Percentiles rank a stretch among this genome's conserved stretches.
Evolutionary conservation across 192 early-diverging fungal species (phyloP).

Genomic region (Phycomyces nitens): DNA sequence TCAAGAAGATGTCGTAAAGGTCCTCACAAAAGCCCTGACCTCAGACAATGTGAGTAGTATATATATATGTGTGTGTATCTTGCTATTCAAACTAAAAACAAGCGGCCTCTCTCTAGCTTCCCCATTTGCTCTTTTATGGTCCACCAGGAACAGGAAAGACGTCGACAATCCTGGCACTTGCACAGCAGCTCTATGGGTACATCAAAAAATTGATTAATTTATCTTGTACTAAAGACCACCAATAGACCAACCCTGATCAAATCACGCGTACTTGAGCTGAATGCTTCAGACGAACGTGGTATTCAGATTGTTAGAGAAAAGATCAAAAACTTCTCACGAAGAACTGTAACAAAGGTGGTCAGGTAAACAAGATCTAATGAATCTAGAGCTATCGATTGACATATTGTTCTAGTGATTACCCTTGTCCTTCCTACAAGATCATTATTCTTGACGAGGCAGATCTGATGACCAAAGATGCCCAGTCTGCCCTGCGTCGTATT

Average conservation of each 20-base stretch:
- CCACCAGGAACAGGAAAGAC: conserved; percentile 98
- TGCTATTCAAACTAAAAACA: neutral
- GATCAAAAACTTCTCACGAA: conserved; percentile 89
- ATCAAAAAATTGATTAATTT: neutral
- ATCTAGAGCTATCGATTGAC: neutral
- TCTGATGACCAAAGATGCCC: conserved; percentile 93
- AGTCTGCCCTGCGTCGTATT: conserved; percentile 85
- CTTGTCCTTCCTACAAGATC: conserved; percentile 89
- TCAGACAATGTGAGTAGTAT: conserved; percentile 72
- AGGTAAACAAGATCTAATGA: conserved; percentile 22
- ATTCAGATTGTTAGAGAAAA: conserved; percentile 90
- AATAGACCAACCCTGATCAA: conserved; percentile 75
- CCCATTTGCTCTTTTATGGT: conserved; percentile 96
- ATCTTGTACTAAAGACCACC: conserved; percentile 8
- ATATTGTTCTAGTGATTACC: conserved; percentile 25
- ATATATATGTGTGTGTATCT: neutral
- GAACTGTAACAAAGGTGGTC: conserved; percentile 49
- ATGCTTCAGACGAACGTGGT: conserved; percentile 97
- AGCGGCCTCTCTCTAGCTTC: conserved; percentile 57
- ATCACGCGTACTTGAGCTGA: conserved; percentile 85
- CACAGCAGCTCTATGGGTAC: conserved; percentile 82
- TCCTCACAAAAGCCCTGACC: conserved; percentile 79
- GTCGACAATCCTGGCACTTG: conserved; percentile 87
- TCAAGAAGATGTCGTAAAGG: conserved; percentile 85
- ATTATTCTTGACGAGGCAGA: conserved; percentile 97